phyloP scores from a whole-genome alignment of 768 basidiomycete genomes.

The Royoungia palumana region DNA sequence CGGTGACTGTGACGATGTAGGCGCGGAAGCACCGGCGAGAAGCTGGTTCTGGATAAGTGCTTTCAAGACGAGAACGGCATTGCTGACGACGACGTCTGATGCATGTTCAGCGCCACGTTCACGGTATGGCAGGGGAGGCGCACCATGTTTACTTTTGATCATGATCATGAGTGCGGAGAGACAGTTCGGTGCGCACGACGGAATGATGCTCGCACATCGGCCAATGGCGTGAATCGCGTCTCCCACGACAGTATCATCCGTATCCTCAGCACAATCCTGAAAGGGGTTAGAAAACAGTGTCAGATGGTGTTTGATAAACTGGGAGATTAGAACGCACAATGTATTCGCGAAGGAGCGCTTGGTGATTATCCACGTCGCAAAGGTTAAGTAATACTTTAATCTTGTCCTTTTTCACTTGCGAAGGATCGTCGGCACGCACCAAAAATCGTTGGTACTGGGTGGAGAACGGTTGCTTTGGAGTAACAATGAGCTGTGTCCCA shows the following conservation, averaged over 20 bases:
- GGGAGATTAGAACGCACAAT: slow-evolving; percentile 50
- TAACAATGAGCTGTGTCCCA: not conserved
- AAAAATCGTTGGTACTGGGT: slow-evolving; percentile 65
- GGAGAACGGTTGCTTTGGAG: slow-evolving; percentile 46
- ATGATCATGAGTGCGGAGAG: slow-evolving; percentile 72
- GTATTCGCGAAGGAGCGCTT: slow-evolving; percentile 75
- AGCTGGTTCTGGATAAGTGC: slow-evolving; percentile 73
- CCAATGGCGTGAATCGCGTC: slow-evolving; percentile 80
- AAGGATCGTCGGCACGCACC: slow-evolving; percentile 63
- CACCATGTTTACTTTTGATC: slow-evolving; percentile 75
- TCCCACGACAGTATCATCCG: slow-evolving; percentile 65
- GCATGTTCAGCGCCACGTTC: slow-evolving; percentile 2
- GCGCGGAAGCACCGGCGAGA: slow-evolving; percentile 31
- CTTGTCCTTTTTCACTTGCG: slow-evolving; percentile 69
- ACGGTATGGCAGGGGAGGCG: slow-evolving; percentile 18
- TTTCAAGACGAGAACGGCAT: slow-evolving; percentile 83
- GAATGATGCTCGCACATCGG: slow-evolving; percentile 62
- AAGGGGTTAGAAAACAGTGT: not conserved
- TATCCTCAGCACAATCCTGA: slow-evolving; percentile 81
- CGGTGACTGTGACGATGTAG: slow-evolving; percentile 37
- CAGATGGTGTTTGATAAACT: not conserved
- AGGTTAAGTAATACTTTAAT: slow-evolving; percentile 69
- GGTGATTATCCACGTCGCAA: slow-evolving; percentile 62
- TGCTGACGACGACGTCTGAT: slow-evolving; percentile 74
- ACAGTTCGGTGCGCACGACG: slow-evolving; percentile 68